These are phyloP conservation scores for Pterulicium gracile DNA, from an alignment of 1,284 basidiomycete species.

Conservation along the genomic window DNA sequence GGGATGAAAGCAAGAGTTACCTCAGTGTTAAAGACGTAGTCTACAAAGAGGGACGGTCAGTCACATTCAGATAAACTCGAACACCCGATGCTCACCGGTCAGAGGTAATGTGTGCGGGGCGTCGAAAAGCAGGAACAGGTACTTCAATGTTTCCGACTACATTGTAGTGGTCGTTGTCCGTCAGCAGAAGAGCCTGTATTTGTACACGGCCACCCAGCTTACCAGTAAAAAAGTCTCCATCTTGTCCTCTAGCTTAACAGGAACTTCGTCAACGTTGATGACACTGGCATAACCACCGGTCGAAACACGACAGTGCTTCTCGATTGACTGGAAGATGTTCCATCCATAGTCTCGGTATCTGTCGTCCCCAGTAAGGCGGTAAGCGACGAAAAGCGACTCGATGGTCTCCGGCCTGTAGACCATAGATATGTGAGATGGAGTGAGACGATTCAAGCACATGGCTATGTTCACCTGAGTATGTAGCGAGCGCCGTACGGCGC, in stretches of 20 bases:
- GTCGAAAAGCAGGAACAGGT: conserved; percentile 84
- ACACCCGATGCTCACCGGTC: conserved; percentile 41
- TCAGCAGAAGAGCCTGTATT: neutral
- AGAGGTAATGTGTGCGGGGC: conserved; percentile 66
- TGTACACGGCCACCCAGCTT: conserved; percentile 15
- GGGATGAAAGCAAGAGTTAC: conserved; percentile 23
- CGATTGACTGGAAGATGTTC: conserved; percentile 86
- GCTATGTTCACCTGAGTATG: conserved; percentile 74
- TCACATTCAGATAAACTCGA: neutral
- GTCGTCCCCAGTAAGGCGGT: conserved; percentile 74
- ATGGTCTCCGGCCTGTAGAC: conserved; percentile 78
- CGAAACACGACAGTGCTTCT: conserved; percentile 67
- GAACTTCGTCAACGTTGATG: conserved; percentile 71
- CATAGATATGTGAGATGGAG: neutral
- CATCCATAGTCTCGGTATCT: conserved; percentile 82
- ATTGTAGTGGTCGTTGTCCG: conserved; percentile 4
- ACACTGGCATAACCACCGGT: conserved; percentile 81
- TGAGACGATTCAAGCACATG: too few species aligned
- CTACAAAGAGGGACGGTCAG: conserved; percentile 24
- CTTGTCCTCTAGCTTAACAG: conserved; percentile 66
- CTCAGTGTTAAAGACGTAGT: conserved; percentile 94
- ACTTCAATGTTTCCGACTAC: conserved; percentile 77
- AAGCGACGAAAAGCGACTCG: conserved; percentile 87
- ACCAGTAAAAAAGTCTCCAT: conserved; percentile 96
- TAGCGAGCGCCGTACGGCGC: conserved; percentile 79